Conservation (phyloP, 768 basidiomycete genomes). For the Coprinellus micaceus region DNA sequence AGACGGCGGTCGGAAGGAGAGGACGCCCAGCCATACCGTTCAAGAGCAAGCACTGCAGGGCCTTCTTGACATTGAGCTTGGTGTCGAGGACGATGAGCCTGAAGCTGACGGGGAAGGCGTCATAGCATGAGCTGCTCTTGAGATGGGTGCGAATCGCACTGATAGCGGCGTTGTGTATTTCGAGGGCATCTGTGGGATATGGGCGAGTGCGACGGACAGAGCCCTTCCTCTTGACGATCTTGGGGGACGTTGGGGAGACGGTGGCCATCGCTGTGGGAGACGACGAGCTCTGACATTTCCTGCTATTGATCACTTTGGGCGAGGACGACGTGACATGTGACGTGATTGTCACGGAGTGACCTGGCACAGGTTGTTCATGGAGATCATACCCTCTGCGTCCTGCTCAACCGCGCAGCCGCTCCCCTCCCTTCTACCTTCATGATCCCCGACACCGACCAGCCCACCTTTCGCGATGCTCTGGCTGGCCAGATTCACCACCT, state of each 20-base stretch:
- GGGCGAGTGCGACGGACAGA: slow-evolving; percentile 50
- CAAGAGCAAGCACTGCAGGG: slow-evolving; percentile 77
- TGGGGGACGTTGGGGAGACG: slow-evolving; percentile 51
- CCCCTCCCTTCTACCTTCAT: background rate
- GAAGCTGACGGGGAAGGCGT: slow-evolving; percentile 96
- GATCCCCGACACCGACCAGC: background rate
- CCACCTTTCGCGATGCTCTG: slow-evolving; percentile 1
- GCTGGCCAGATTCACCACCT: slow-evolving; percentile 3
- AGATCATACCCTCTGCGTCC: background rate
- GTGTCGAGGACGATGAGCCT: slow-evolving; percentile 95
- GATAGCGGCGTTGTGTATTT: slow-evolving; percentile 69
- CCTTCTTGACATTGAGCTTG: slow-evolving; percentile 93
- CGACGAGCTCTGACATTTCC: background rate
- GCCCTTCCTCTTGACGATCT: slow-evolving; percentile 44
- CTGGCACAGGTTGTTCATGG: background rate
- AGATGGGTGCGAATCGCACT: slow-evolving; percentile 75
- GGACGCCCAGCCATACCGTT: slow-evolving; percentile 51
- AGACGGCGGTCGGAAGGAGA: slow-evolving; percentile 8
- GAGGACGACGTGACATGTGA: background rate
- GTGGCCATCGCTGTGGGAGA: slow-evolving; percentile 35
- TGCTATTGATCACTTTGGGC: background rate
- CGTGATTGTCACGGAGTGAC: background rate
- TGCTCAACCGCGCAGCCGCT: background rate
- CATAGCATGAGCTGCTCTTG: slow-evolving; percentile 84
- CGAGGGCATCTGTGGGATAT: slow-evolving; percentile 39